Evolutionary conservation across 164 flowering plant genomes (phyloP).

Genomic region (Paratinospora sagittata): DNA sequence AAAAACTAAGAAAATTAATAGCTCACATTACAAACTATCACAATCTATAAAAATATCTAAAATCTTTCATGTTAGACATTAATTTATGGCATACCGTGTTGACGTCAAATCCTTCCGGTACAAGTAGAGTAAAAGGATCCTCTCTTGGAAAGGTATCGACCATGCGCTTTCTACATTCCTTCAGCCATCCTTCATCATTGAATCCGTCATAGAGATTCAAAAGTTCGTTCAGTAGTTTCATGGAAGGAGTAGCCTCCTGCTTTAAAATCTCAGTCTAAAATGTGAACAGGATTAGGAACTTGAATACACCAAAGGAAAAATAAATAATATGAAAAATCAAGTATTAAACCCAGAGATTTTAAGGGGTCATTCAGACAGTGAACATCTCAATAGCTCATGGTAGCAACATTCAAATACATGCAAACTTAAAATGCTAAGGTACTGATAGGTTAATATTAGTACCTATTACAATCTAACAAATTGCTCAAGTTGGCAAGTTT

Average conservation of each 20-base stretch:
- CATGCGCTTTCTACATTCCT: constrained; percentile 77
- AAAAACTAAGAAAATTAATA: background rate
- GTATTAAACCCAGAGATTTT: background rate
- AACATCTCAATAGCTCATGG: background rate
- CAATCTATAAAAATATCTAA: background rate
- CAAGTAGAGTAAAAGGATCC: constrained; percentile 87
- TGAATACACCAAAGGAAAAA: background rate
- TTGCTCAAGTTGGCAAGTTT: background rate
- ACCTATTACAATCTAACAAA: background rate
- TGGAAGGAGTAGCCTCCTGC: constrained; percentile 81
- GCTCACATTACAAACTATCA: background rate
- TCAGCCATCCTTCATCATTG: constrained; percentile 80
- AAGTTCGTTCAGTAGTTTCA: constrained; percentile 92
- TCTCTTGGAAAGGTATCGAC: constrained; percentile 76
- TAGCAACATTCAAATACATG: background rate
- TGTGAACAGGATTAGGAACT: background rate
- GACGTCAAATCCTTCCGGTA: constrained; percentile 83
- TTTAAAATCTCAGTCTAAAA: constrained; percentile 84
- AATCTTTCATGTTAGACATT: background rate
- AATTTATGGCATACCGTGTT: constrained; percentile 40
- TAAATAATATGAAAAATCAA: background rate
- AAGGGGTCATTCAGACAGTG: background rate
- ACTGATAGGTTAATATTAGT: background rate
- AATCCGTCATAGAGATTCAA: constrained; percentile 88
- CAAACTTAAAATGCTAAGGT: background rate